Evolutionary conservation across 495 filamentous ascomycete species (phyloP), one percentile per base, ranked within the genome.

Genomic region (Penicillium paxilli): DNA sequence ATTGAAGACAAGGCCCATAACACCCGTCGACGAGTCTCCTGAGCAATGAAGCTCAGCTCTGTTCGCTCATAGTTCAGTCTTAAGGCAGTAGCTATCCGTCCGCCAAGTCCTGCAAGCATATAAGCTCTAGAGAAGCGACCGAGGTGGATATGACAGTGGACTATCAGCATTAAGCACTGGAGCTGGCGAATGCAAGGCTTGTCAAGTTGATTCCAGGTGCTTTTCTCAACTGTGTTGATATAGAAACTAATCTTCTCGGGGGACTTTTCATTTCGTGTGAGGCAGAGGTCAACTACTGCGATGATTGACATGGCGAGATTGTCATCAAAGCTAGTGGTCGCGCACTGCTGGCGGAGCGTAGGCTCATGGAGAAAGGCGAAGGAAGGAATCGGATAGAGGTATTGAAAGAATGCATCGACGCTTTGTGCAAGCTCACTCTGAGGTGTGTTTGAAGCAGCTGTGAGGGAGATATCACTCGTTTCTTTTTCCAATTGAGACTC

Each of bases 341-440:
- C n/a, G n/a, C 20, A 42, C 32, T 53, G 28, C 11, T 51, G 40
- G 6, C 49, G 49, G 24, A 56, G 47, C 3, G 62, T 51, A 1
- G 51, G 52, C 14, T 60, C 55, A 21, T 65, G 62, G 11, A 61
- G 30, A 35, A 65, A 65, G 1, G 54, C 48, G 25, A 51, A 65
- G 4, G 49, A 48, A 4, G 58, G 49, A 10, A 61, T 26, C 14
- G 58, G 62, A 47, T 65, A 65, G 5, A 60, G 40, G 21, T 54
- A n/a, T 12, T 52, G 19, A 14, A 60, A 60, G 25, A 40, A 58
- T 2, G 38, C 26, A 22, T 52, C 20, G 7, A 52, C 44, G 4
- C 14, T 40, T 5, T 33, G 44, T 6, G 28, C 9, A 16, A 49
- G 35, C 21, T 62, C 49, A 30, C 44, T 26, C 10, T 11, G 41